phyloP scores from a whole-genome alignment of 805 yeast species.

The Metschnikowia corniflorae region DNA sequence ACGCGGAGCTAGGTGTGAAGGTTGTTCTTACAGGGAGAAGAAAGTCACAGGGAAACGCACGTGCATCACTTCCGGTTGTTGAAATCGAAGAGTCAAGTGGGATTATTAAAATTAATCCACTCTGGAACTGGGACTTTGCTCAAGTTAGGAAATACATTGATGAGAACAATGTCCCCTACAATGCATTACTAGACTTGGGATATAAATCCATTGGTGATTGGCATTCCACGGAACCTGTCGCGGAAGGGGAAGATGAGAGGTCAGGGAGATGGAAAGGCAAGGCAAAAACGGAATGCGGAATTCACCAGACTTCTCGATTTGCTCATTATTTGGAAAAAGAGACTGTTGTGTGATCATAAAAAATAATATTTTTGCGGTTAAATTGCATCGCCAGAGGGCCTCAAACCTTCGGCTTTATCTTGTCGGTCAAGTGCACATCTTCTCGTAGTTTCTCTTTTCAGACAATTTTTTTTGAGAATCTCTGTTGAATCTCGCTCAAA shows the following conservation, averaged over 20 bases:
- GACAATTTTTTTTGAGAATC: too few relatives aligned
- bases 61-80: slow-evolving; percentile 66
- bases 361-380: too few relatives aligned
- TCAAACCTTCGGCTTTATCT: too few relatives aligned
- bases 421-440: too few relatives aligned
- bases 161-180: slow-evolving; percentile 74
- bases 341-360: not conserved
- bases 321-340: slow-evolving; percentile 48
- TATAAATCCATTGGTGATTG: slow-evolving; percentile 93
- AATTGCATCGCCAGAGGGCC: too few relatives aligned
- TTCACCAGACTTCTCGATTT: slow-evolving; percentile 77
- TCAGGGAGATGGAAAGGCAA: slow-evolving; percentile 97
- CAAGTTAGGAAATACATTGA: slow-evolving; percentile 70
- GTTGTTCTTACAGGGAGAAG: slow-evolving; percentile 94
- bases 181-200: slow-evolving; percentile 77
- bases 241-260: slow-evolving; percentile 91
- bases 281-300: slow-evolving; percentile 92
- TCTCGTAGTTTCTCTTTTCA: too few relatives aligned
- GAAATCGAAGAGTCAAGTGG: slow-evolving; percentile 72
- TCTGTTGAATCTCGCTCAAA: too few relatives aligned
- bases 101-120: slow-evolving; percentile 82
- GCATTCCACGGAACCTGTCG: slow-evolving; percentile 88
- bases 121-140: slow-evolving; percentile 75
- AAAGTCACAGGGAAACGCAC: slow-evolving; percentile 82
- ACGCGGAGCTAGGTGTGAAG: slow-evolving; percentile 62